Base-by-base conservation (phyloP, 768 basidiomycete species). In the Paxillus ammoniavirescens region DNA sequence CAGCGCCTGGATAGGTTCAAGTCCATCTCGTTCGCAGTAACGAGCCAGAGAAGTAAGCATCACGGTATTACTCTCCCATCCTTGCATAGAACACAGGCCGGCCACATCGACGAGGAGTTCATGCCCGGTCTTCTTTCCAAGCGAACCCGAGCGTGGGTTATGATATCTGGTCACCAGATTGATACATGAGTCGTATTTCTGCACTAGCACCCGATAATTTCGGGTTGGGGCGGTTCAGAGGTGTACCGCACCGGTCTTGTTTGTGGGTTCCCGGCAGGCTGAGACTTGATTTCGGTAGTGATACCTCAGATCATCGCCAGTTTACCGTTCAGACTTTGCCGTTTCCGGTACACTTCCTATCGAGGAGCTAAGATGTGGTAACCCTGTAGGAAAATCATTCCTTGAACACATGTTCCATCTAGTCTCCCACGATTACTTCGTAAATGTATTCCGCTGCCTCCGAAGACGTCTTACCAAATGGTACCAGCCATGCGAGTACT, bases 361-460 rank as follows among this genome's bases (percentile, higher is more conserved):
- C 64, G 59, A 58, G 58, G 55, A 52, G 46, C 52, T 55, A 57
- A 38, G 60, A 71, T 63, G 67, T 66, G 62, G 64, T 66, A 70
- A 13, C 42, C 58, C 12, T 36, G 21, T 52, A 42, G 65, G 64
- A 61, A 65, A 58, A 65, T 67, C 70, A 67, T 65, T 60, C 59
- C 65, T 63, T 55, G 28, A 55, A 41, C 56, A 55, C 33, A 54
- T 47, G 53, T 49, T 42, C 30, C 30, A 18, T 50, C 50, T 61
- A 42, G 17, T 2, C 60, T 69, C 67, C 67, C 67, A 69, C 67
- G 69, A 71, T 68, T 55, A 71, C 67, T 62, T 71, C 64, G 65
- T 62, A 50, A 44, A 49, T 37, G 52, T 56, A 57, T 60, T 67
- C 60, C 58, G 69, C 61, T 71, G 52, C 42, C 58, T 54, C 69